Conservation (phyloP, 192 early-diverging fungal genomes). For the Coemansia sp. region DNA sequence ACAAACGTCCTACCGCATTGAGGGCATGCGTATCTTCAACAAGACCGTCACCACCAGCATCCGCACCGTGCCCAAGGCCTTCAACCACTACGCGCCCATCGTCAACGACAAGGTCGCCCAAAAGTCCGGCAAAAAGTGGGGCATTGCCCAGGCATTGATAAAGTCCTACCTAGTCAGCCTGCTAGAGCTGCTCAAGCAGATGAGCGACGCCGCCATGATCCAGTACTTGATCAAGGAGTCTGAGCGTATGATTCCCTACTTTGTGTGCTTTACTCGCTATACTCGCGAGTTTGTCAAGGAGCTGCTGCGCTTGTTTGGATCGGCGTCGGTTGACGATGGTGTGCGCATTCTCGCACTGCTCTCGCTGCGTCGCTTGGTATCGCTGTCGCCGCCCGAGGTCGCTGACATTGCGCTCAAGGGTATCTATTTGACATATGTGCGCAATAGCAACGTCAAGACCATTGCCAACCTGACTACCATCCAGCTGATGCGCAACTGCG, state of each 20-base stretch:
- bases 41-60: conserved; percentile 74
- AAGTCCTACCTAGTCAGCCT: conserved; percentile 81
- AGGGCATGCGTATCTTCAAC: conserved; percentile 72
- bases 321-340: conserved; percentile 60
- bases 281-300: conserved; percentile 77
- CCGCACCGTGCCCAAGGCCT: conserved; percentile 64
- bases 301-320: conserved; percentile 57
- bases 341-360: conserved; percentile 84
- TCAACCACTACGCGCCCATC: conserved; percentile 66
- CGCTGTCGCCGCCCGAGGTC: conserved; percentile 53
- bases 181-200: conserved; percentile 72
- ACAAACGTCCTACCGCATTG: conserved; percentile 69
- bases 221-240: conserved; percentile 83
- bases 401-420: conserved; percentile 76
- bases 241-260: conserved; percentile 72
- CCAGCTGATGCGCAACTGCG: conserved; percentile 91
- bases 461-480: conserved; percentile 79
- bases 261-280: conserved; percentile 77
- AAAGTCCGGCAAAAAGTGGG: conserved; percentile 64
- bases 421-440: conserved; percentile 80
- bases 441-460: conserved; percentile 73
- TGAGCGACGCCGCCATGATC: conserved; percentile 84
- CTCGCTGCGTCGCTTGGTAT: conserved; percentile 73
- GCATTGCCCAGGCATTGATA: conserved; percentile 68
- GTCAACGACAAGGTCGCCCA: conserved; percentile 34